Conservation (phyloP, 192 early-diverging fungal species). For the Phycomyces nitens region DNA sequence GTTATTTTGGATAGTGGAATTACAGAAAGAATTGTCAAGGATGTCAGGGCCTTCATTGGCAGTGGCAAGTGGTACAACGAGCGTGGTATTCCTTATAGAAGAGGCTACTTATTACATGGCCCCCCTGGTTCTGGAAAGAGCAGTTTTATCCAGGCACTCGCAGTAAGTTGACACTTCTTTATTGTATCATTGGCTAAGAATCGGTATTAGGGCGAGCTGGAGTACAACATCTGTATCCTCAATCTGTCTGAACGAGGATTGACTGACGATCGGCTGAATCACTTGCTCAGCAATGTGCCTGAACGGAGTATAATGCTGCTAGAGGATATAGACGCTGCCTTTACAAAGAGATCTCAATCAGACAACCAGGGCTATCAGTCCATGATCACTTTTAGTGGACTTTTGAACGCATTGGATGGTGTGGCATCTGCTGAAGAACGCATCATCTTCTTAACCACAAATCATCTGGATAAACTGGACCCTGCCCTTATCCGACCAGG, state of each 20-base stretch:
- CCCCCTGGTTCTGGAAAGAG: conserved; percentile 90
- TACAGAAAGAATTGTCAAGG: conserved; percentile 61
- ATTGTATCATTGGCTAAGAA: neutral
- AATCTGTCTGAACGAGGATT: conserved; percentile 80
- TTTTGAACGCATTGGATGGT: conserved; percentile 88
- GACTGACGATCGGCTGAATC: conserved; percentile 81
- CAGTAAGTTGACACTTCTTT: conserved; percentile 28
- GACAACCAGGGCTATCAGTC: conserved; percentile 77
- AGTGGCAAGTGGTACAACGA: conserved; percentile 83
- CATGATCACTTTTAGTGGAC: conserved; percentile 81
- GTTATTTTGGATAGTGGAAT: conserved; percentile 72
- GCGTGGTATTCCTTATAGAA: conserved; percentile 85
- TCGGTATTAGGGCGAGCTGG: conserved; percentile 56
- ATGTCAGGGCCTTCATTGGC: conserved; percentile 71
- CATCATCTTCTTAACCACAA: conserved; percentile 91
- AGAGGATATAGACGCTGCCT: conserved; percentile 85
- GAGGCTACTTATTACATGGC: conserved; percentile 85
- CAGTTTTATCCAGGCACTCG: conserved; percentile 89
- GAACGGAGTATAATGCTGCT: conserved; percentile 77
- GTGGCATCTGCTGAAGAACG: conserved; percentile 83
- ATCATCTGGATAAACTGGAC: conserved; percentile 75
- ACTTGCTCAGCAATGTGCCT: conserved; percentile 74
- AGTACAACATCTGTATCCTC: conserved; percentile 85
- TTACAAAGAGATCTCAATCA: conserved; percentile 62
- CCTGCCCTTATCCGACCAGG: conserved; percentile 79